Base-by-base conservation (phyloP, 371 early-diverging fungal genomes). In the Cokeromyces recurvatus region DNA sequence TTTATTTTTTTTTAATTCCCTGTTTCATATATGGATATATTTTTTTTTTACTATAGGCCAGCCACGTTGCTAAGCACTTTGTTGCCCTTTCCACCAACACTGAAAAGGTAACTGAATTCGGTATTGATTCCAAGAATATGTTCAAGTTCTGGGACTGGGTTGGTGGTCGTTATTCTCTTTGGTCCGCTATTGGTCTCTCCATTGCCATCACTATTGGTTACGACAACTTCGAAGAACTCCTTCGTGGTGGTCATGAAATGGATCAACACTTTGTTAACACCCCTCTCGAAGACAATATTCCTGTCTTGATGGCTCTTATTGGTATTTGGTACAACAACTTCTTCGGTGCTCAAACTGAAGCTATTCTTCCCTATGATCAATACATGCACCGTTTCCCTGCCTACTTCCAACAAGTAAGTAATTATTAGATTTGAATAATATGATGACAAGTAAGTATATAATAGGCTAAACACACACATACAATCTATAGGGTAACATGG, bases 71-170 rank as follows among this genome's bases (percentile, higher is more conserved):
- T 44, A 92, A 96, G 76, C 99, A 99, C 79, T 99, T 99, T 81
- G 92, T 98, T 47, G 99, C 99, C 2, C 82, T 99, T 21, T 96
- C 95, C 10, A 95, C 99, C 62, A 98, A 98, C 85, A 85, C 82
- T n/a, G 74, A 85, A 50, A 90, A 81, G 29, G 96, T 93, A 21
- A 80, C 85, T 50, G 87, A 78, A 20, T 97, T 97, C 62, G 97
- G 98, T 48, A 98, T 99, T 53, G 85, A 82, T 62, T 66, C 83
- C 29, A 78, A 83, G 58, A 97, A 96, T 78, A 95, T 98, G 91
- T 97, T 99, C 85, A 88, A 89, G 68, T 98, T 99, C 86, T 98
- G 98, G 98, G 99, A 99, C 74, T 99, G 95, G 94, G 98, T 99
- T 46, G 99, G 99, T 62, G 99, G 99, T 35, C 89, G 99, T 49